Evolutionary conservation across 176 grass and related monocot species (phyloP).

Genomic region (Tillandsia fasciculata): DNA sequence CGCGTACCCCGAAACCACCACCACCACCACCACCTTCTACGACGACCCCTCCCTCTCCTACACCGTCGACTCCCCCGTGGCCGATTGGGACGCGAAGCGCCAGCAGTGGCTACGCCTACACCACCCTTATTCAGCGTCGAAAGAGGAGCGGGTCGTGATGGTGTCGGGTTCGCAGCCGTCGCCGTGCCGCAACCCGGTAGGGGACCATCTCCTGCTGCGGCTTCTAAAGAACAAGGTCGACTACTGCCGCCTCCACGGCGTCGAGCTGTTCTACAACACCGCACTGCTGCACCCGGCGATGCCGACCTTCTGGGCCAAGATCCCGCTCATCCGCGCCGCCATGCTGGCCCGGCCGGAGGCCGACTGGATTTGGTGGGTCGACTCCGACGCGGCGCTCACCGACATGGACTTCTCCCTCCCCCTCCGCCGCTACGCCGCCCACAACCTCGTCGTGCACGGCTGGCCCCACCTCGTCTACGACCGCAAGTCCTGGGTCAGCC

Average conservation of each 20-base stretch:
- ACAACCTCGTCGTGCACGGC: constrained; percentile 79
- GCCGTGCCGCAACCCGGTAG: constrained; percentile 42
- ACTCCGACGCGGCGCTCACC: constrained; percentile 89
- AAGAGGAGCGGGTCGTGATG: constrained; percentile 51
- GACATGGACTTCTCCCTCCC: constrained; percentile 85
- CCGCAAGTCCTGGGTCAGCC: constrained; percentile 47
- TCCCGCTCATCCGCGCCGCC: constrained; percentile 53
- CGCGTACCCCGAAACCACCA: not conserved
- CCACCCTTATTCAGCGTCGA: constrained; percentile 10
- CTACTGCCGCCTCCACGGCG: constrained; percentile 71
- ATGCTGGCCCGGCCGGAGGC: constrained; percentile 85
- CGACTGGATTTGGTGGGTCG: constrained; percentile 97
- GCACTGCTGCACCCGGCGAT: constrained; percentile 58
- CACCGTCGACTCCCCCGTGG: constrained; percentile 48
- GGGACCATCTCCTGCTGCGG: constrained; percentile 56
- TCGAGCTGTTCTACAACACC: constrained; percentile 72
- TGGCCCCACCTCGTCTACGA: constrained; percentile 55
- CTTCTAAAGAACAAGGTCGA: constrained; percentile 84
- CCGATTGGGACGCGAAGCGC: constrained; percentile 73
- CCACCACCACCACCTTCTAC: constrained; percentile 37
- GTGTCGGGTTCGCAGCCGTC: constrained; percentile 72
- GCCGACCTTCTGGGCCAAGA: constrained; percentile 72
- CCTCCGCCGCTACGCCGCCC: constrained; percentile 33
- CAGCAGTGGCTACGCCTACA: constrained; percentile 44
- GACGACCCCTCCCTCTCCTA: constrained; percentile 59